Conservation (phyloP, 805 yeast species). For the Pichia cabralensis region DNA sequence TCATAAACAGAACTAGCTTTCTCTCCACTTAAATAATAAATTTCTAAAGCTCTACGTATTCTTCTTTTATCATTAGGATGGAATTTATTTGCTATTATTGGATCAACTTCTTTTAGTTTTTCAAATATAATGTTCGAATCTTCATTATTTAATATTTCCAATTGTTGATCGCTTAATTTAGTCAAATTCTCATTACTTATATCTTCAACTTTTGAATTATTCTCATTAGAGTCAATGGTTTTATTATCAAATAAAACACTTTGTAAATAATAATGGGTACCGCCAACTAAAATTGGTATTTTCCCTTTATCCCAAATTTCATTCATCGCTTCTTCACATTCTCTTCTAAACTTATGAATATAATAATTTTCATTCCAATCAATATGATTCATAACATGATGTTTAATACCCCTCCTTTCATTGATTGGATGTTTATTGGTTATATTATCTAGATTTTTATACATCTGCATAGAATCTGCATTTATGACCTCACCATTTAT, state of each 20-base stretch:
- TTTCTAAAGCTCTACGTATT: slow-evolving; percentile 71
- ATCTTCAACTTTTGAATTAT: background rate
- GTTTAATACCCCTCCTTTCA: slow-evolving; percentile 67
- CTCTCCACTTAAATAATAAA: slow-evolving; percentile 55
- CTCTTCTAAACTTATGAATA: slow-evolving; percentile 67
- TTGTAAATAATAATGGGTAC: slow-evolving; percentile 90
- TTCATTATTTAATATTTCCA: slow-evolving; percentile 43
- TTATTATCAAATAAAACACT: slow-evolving; percentile 63
- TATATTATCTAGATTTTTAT: slow-evolving; percentile 58
- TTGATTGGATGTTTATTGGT: slow-evolving; percentile 86
- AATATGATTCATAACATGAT: slow-evolving; percentile 82
- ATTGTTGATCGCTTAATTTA: slow-evolving; percentile 26
- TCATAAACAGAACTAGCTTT: slow-evolving; percentile 63
- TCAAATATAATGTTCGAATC: slow-evolving; percentile 41
- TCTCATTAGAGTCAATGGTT: slow-evolving; percentile 31
- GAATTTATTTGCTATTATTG: slow-evolving; percentile 64
- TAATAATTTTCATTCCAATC: slow-evolving; percentile 74
- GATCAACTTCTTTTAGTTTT: slow-evolving; percentile 48
- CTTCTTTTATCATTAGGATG: slow-evolving; percentile 88
- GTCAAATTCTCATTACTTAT: slow-evolving; percentile 11
- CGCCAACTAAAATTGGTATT: slow-evolving; percentile 85
- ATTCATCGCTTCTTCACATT: slow-evolving; percentile 53
- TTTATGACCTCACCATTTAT: slow-evolving; percentile 85
- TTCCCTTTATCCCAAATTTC: slow-evolving; percentile 61
- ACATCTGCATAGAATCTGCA: slow-evolving; percentile 97